A percentile compares a stretch with the other conserved stretches of the same genome.
Evolutionary conservation across 345 rosid genomes (phyloP).

Genomic region (Kandelia obovata): DNA sequence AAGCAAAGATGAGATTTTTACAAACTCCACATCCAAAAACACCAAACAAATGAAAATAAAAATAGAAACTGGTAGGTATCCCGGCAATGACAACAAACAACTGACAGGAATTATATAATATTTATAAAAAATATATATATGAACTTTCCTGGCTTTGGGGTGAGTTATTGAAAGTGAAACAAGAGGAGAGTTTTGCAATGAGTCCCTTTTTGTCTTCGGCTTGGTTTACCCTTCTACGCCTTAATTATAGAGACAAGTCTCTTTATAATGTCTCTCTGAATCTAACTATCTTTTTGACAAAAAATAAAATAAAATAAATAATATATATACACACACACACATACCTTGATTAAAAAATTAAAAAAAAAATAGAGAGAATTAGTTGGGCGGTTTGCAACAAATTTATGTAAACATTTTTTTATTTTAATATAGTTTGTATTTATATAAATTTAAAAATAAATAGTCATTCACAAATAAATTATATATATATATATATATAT

Average conservation of each 20-base stretch:
- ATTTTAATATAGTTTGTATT: no score
- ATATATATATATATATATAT: no score
- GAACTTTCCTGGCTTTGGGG: not conserved
- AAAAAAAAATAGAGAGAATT: no score
- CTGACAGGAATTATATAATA: not conserved
- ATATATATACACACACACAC: no score
- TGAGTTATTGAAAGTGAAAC: not conserved
- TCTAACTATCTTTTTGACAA: constrained; percentile 14
- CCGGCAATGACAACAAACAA: constrained; percentile 3
- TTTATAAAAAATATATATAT: no score
- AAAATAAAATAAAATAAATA: no score
- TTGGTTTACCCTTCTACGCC: constrained; percentile 15
- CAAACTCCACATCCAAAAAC: constrained; percentile 14
- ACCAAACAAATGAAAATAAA: not conserved
- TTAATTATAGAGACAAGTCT: not conserved
- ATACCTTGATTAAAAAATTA: no score
- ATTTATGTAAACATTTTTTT: no score
- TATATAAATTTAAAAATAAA: no score
- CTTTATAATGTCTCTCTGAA: not conserved
- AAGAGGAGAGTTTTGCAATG: not conserved
- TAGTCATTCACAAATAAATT: no score
- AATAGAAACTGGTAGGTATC: not conserved
- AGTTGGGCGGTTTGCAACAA: no score
- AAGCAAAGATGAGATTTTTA: constrained; percentile 8
- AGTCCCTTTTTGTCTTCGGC: constrained; percentile 35